These are phyloP conservation scores for Mortierella hygrophila DNA, from an alignment of 192 early-diverging fungal species.

Conservation along the genomic window DNA sequence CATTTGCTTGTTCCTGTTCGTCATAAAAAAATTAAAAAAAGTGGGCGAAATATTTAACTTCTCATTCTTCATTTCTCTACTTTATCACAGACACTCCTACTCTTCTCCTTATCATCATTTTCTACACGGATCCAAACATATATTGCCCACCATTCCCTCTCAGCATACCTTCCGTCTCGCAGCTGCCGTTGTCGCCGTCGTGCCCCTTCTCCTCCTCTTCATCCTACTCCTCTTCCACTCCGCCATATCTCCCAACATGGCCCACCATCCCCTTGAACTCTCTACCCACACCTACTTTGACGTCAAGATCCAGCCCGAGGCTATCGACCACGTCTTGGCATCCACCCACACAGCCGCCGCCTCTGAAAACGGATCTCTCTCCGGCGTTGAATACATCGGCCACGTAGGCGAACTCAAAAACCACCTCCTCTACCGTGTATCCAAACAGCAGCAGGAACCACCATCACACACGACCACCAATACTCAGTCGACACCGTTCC, in stretches of 20 bases:
- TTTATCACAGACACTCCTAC: neutral
- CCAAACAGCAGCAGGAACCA: constrained; percentile 1
- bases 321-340: constrained; percentile 24
- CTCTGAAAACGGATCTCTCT: constrained; percentile 22
- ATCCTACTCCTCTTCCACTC: neutral
- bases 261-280: constrained; percentile 19
- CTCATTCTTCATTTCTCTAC: neutral
- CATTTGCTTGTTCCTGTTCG: neutral
- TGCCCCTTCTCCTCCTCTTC: neutral
- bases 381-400: constrained; percentile 41
- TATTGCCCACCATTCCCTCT: constrained; percentile 19
- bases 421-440: constrained; percentile 44
- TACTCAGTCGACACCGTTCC: neutral
- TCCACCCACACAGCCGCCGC: constrained; percentile 22
- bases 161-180: neutral
- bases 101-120: neutral
- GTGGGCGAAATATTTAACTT: neutral
- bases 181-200: neutral
- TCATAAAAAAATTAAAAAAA: neutral
- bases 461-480: neutral
- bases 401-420: constrained; percentile 43
- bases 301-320: constrained; percentile 40
- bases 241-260: constrained; percentile 12
- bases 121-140: neutral
- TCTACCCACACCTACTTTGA: constrained; percentile 29